Evolutionary conservation across 2,329 filamentous ascomycete genomes (phyloP), one percentile per base, ranked within the genome.

Genomic region (Colletotrichum sojae): DNA sequence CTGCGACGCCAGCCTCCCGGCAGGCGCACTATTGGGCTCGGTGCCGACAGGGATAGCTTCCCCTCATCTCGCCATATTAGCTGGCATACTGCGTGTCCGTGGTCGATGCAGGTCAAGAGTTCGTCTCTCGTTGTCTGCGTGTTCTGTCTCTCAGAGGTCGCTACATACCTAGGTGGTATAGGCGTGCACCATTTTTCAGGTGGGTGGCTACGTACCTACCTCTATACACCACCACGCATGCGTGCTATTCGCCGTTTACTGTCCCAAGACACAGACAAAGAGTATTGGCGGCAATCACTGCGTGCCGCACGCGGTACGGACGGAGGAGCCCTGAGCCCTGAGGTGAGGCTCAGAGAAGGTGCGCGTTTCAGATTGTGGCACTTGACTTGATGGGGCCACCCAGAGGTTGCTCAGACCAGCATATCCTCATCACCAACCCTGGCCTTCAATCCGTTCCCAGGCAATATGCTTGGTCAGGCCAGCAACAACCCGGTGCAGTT

Each of bases 321-420:
- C 31, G 31, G 31, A 36, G 31, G 31, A 36, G 31, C 31, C 10
- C 31, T 36, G 6, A 13, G 18, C 18, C n/a, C 9, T 49, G 18
- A 22, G 10, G 18, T 69, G 62, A 65, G 62, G 62, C 62, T 66
- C 66, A 27, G 48, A 53, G 45, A 36, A 15, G 36, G 51, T 25
- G 56, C 62, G 51, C 55, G 67, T 69, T 69, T 67, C 67, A 69
- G 62, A 69, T 53, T 61, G 51, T 61, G 63, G 39, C 67, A 67
- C 67, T 66, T 55, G 67, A 69, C 62, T 55, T 46, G 55, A 56
- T 61, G 49, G 56, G 43, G 49, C 51, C 45, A 27, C 25, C 51
- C 36, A 43, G 55, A 45, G 31, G 48, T 69, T 20, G 43, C 55
- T 45, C 27, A 49, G 66, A 65, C 66, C 66, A 66, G 62, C 62